These are phyloP conservation scores for Vachellia pachyceras DNA, from an alignment of 306 rosid species.

Conservation along the genomic window DNA sequence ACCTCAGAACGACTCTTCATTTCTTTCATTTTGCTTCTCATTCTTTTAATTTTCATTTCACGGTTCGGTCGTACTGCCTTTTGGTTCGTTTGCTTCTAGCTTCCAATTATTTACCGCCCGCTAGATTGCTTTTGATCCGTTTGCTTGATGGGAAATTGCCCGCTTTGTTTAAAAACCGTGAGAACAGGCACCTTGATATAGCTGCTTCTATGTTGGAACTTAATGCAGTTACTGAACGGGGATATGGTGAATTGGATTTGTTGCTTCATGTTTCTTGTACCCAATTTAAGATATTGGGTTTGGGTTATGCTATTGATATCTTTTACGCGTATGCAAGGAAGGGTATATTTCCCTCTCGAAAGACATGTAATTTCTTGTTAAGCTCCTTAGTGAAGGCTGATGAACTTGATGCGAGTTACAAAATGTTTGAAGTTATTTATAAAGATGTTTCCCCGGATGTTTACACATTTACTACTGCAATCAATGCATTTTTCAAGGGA, in stretches of 20 bases:
- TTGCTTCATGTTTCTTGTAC: constrained; percentile 63
- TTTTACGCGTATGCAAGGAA: constrained; percentile 45
- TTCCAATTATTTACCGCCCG: constrained; percentile 50
- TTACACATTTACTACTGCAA: constrained; percentile 59
- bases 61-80: constrained; percentile 67
- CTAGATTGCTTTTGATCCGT: constrained; percentile 60
- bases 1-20: constrained; percentile 60
- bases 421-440: constrained; percentile 54
- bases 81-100: constrained; percentile 60
- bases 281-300: constrained; percentile 53
- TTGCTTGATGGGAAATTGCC: constrained; percentile 58
- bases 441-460: constrained; percentile 56
- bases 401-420: constrained; percentile 52
- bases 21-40: constrained; percentile 63
- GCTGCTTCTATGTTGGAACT: constrained; percentile 52
- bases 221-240: constrained; percentile 12
- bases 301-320: constrained; percentile 51
- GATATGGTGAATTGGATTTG: constrained; percentile 60
- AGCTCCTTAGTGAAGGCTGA: constrained; percentile 62
- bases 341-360: constrained; percentile 54
- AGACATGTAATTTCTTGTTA: constrained; percentile 62
- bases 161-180: constrained; percentile 34
- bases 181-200: constrained; percentile 45
- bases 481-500: constrained; percentile 63
- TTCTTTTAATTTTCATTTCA: constrained; percentile 55